These are phyloP conservation scores for Paramecium pentaurelia DNA, from an alignment of 73 alveolate species.

Conservation along the genomic window DNA sequence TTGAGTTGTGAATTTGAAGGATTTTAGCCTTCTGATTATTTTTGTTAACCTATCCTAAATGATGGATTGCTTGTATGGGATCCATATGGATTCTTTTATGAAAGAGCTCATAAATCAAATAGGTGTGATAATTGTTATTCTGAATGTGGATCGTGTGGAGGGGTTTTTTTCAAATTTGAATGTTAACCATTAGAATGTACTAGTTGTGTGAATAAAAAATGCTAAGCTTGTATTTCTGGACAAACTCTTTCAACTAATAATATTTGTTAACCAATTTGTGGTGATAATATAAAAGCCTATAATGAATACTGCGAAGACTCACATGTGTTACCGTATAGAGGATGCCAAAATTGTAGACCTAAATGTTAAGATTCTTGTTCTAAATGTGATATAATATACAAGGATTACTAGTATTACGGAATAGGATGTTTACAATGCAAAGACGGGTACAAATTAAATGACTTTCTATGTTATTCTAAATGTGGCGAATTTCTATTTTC, in stretches of 20 bases:
- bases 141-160: neutral
- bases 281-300: neutral
- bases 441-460: slow-evolving; percentile 35
- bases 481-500: neutral
- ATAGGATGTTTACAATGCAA: neutral
- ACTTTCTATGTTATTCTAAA: neutral
- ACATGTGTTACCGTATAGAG: neutral
- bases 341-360: slow-evolving; percentile 50
- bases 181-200: slow-evolving; percentile 62
- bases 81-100: neutral
- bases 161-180: slow-evolving; percentile 48
- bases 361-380: neutral
- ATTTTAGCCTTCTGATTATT: neutral
- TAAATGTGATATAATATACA: neutral
- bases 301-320: slow-evolving; percentile 61
- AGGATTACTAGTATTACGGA: neutral
- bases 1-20: neutral
- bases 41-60: neutral
- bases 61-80: neutral
- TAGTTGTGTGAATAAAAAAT: neutral
- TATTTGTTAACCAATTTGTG: slow-evolving; percentile 16
- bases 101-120: slow-evolving; percentile 49
- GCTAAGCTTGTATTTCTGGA: slow-evolving; percentile 43
- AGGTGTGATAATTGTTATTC: slow-evolving; percentile 54
- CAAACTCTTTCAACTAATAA: slow-evolving; percentile 42